Base-by-base conservation (phyloP, 2,329 filamentous ascomycete genomes). In the Claviceps paspali region DNA sequence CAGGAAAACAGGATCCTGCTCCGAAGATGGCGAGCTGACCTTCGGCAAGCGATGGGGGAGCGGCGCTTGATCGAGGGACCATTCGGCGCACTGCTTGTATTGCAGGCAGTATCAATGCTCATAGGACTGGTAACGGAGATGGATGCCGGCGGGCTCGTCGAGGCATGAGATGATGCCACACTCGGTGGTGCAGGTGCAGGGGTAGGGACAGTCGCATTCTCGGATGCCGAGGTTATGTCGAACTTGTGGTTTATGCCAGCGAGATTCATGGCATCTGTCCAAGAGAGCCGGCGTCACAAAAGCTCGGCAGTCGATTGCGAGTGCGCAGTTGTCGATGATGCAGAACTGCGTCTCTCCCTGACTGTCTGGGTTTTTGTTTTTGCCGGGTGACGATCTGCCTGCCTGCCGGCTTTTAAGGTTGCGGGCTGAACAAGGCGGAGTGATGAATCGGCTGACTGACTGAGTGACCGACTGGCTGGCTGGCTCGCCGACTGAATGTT, bases 41-140 rank as follows among this genome's bases (percentile, higher is more conserved):
- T 65, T 53, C 65, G 60, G 47, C 68, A 72, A 39, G 68, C 68
- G 47, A 70, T 67, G 19, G 65, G 59, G 28, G 67, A 63, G 50
- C 64, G 60, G 35, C 67, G 62, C 50, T 67, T 69, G 48, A 68
- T 61, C 31, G 40, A 43, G 5, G 49, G 33, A 30, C 35, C 41
- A 26, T 31, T 38, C 34, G 22, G 38, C 21, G 39, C 24, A 33
- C 32, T 14, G 22, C 27, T 34, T 9, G 12, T 24, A 38, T 35
- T 36, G 27, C 30, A 19, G 10, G 26, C 14, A 22, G 32, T 19
- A 5, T 39, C 32, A 21, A 29, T 24, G 15, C 37, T 39, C 32
- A 34, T 29, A 14, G 37, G 31, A 29, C 37, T 38, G n/a, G 26
- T 23, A 9, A 34, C 33, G n/a, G 30, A 33, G 26, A 26, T 35